A percentile compares a stretch with the other conserved stretches of the same genome.
phyloP scores from a whole-genome alignment of 1,284 basidiomycete species.

The Melanopsichium pennsylvanicum region DNA sequence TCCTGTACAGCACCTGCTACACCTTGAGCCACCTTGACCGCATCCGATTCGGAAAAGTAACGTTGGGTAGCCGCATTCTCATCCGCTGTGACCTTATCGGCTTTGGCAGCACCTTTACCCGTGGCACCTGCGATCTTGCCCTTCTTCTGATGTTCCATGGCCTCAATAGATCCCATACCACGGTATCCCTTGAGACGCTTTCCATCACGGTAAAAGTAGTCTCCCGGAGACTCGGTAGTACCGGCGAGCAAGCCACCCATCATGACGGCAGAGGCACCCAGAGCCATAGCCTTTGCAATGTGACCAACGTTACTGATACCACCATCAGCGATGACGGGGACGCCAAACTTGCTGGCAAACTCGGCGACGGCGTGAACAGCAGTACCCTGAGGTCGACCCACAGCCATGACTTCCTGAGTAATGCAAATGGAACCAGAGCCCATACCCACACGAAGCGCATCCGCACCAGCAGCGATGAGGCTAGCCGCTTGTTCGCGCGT shows the following conservation, averaged over 20 bases:
- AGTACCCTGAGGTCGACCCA: slow-evolving; percentile 95
- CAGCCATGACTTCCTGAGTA: slow-evolving; percentile 99
- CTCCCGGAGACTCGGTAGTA: slow-evolving; percentile 95
- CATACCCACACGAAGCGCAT: slow-evolving; percentile 95
- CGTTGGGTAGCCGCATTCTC: slow-evolving; percentile 91
- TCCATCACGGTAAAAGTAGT: slow-evolving; percentile 98
- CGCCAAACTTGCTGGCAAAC: slow-evolving; percentile 90
- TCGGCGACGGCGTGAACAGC: slow-evolving; percentile 94
- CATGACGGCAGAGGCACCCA: slow-evolving; percentile 96
- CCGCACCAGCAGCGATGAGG: slow-evolving; percentile 92
- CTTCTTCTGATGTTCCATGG: slow-evolving; percentile 65
- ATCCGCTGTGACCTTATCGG: slow-evolving; percentile 69
- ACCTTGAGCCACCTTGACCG: slow-evolving; percentile 91
- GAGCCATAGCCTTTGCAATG: slow-evolving; percentile 92
- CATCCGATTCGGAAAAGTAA: slow-evolving; percentile 94
- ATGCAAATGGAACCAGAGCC: slow-evolving; percentile 98
- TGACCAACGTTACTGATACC: slow-evolving; percentile 96
- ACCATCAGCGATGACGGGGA: slow-evolving; percentile 98
- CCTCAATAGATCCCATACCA: slow-evolving; percentile 84
- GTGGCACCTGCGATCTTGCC: slow-evolving; percentile 62
- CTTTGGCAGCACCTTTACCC: slow-evolving; percentile 68
- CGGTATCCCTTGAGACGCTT: slow-evolving; percentile 98
- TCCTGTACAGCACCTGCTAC: slow-evolving; percentile 97
- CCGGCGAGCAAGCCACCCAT: slow-evolving; percentile 97
- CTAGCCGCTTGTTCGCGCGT: slow-evolving; percentile 95